Conservation (phyloP, 1,284 basidiomycete genomes). For the Ceratobasidium theobromae region DNA sequence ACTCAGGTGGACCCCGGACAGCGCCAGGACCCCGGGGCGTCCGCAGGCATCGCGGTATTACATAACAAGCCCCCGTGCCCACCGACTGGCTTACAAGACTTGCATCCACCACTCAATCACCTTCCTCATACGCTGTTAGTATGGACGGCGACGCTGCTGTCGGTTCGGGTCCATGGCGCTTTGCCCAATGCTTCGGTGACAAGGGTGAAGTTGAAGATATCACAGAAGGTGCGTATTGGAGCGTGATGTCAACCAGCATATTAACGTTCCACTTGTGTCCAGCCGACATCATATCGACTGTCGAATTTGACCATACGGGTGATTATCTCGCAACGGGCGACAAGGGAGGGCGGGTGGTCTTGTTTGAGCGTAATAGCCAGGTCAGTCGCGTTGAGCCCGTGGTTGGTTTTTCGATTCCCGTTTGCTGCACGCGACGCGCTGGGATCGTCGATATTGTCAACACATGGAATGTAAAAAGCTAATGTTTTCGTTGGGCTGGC, state of each 20-base stretch:
- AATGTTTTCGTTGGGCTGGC: not conserved
- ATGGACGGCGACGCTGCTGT: constrained; percentile 82
- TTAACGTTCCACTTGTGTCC: constrained; percentile 34
- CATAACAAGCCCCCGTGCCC: constrained; percentile 35
- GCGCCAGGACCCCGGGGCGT: not conserved
- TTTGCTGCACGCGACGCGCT: not conserved
- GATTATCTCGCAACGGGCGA: constrained; percentile 99
- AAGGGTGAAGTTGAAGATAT: constrained; percentile 99
- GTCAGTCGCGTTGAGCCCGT: constrained; percentile 54
- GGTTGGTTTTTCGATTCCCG: not conserved
- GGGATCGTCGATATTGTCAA: not conserved
- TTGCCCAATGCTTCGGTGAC: constrained; percentile 99
- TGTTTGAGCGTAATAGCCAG: constrained; percentile 98
- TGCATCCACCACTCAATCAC: constrained; percentile 36
- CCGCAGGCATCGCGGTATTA: constrained; percentile 1
- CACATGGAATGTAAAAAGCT: not conserved
- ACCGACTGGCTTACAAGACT: constrained; percentile 33
- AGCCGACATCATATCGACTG: constrained; percentile 99
- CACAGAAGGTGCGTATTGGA: constrained; percentile 76
- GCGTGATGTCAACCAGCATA: constrained; percentile 36
- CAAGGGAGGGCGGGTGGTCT: constrained; percentile 97
- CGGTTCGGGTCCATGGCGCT: constrained; percentile 86
- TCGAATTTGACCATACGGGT: constrained; percentile 99
- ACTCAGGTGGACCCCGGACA: not conserved
- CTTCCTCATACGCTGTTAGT: constrained; percentile 32